Conservation (phyloP, 176 grass and related monocot species). For the Aechmea fasciata region DNA sequence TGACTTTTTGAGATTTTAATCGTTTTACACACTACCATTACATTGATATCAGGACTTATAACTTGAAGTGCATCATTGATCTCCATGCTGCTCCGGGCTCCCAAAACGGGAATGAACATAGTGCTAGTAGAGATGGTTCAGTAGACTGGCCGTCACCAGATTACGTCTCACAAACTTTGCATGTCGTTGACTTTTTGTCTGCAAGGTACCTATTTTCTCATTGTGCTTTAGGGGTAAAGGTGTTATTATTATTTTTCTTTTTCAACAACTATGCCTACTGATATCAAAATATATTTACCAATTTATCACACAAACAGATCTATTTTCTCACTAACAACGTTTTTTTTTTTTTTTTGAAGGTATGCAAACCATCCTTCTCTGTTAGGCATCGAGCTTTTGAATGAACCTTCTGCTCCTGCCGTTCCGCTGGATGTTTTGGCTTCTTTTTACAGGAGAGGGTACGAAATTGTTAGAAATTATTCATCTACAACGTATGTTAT, state of each 20-base stretch:
- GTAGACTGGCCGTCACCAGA: constrained; percentile 49
- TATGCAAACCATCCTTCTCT: constrained; percentile 56
- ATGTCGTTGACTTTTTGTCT: constrained; percentile 65
- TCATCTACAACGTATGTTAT: constrained; percentile 67
- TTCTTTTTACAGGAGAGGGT: constrained; percentile 66
- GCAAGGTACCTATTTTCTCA: constrained; percentile 46
- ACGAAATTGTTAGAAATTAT: constrained; percentile 68
- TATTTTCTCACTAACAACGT: neutral
- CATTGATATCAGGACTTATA: constrained; percentile 53
- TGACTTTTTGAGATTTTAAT: constrained; percentile 2
- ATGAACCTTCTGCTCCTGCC: constrained; percentile 61
- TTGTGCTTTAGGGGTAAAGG: too few relatives aligned
- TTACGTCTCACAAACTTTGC: constrained; percentile 59
- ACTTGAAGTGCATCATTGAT: constrained; percentile 91
- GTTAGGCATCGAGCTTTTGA: constrained; percentile 76
- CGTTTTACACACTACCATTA: constrained; percentile 16
- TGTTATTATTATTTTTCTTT: too few relatives aligned
- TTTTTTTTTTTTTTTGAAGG: constrained; percentile 30
- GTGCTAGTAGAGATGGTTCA: constrained; percentile 87
- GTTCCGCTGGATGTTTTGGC: constrained; percentile 51
- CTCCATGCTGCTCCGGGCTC: constrained; percentile 87
- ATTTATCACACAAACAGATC: neutral
- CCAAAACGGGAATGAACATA: constrained; percentile 89
- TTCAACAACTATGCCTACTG: too few relatives aligned
- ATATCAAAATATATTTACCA: neutral